Evolutionary conservation across 345 rosid genomes (phyloP), one percentile per base, ranked within the genome.

Genomic region (Schrenkiella parvula): DNA sequence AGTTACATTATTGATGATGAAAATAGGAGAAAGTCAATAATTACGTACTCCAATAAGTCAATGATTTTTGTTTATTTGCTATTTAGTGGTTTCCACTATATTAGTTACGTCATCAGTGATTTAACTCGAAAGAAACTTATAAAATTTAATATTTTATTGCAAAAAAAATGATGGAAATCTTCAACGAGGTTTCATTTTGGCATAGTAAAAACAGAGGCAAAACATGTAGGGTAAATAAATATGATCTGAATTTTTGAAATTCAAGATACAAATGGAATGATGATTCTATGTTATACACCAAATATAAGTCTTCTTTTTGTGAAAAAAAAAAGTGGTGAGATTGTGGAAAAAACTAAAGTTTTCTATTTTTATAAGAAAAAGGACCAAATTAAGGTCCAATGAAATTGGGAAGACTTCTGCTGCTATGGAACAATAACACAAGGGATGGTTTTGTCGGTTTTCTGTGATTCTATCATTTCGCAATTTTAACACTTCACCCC

Each of bases 91-190:
- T 64, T 34, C 64, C 46, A 73, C 32, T 72, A 32, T 43, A 32
- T 8, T 11, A 31, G 6, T 25, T 64, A 72, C 44, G 71, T 72
- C 64, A 63, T 13, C 31, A 41, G 57, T 72, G 77, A 72, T 64
- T 57, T 51, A 51, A 71, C 34, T 26, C 41, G 12, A 13, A 41
- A 25, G 13, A 70, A 13, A 15, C 7, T 17, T 52, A 28, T 23
- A 12, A 22, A 50, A 12, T 50, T 10, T 21, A 47, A 21, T 21
- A 13, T 10, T 10, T 47, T 12, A 21, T 19, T 47, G 6, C 1
- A 47, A 47, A 47, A 21, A 25, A 34, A 11, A 9, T 46, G 53
- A 47, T 9, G 26, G 19, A 58, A 58, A 21, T 37, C 12, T 58
- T 37, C 28, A 54, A 15, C 4, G 6, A 26, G 8, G 15, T 29